Evolutionary conservation across 805 yeast species (phyloP).

Genomic region (Candida palmyrensis): DNA sequence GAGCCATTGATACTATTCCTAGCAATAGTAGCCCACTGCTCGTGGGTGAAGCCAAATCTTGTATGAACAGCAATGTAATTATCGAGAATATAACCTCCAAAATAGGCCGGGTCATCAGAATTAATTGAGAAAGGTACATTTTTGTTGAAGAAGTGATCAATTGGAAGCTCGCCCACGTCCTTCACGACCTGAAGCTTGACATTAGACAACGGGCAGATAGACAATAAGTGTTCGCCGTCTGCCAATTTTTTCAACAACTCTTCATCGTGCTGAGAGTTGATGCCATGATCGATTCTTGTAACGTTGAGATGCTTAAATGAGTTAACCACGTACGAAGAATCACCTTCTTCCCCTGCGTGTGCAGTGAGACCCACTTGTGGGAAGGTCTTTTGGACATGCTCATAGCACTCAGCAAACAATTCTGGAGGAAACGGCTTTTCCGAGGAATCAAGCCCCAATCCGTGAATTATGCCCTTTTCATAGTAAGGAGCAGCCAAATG

Average conservation of each 20-base stretch:
- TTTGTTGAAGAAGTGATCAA: slow-evolving; percentile 52
- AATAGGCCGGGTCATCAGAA: slow-evolving; percentile 78
- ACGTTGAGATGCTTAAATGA: slow-evolving; percentile 57
- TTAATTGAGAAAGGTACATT: slow-evolving; percentile 71
- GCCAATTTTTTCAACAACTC: slow-evolving; percentile 56
- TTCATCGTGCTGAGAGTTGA: slow-evolving; percentile 54
- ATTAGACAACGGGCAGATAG: slow-evolving; percentile 77
- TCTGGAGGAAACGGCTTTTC: slow-evolving; percentile 77
- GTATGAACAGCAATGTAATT: slow-evolving; percentile 65
- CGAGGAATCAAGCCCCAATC: slow-evolving; percentile 77
- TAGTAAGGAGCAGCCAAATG: slow-evolving; percentile 48
- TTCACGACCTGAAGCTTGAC: slow-evolving; percentile 70
- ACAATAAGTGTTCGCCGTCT: slow-evolving; percentile 48
- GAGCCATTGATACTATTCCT: slow-evolving; percentile 66
- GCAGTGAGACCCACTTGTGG: slow-evolving; percentile 66
- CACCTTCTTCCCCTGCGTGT: slow-evolving; percentile 90
- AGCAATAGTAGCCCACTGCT: slow-evolving; percentile 62
- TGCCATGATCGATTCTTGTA: slow-evolving; percentile 78
- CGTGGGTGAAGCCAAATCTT: slow-evolving; percentile 53
- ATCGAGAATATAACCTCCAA: slow-evolving; percentile 80
- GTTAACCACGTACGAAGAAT: slow-evolving; percentile 56
- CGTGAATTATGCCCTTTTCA: slow-evolving; percentile 57
- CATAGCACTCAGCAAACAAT: slow-evolving; percentile 60
- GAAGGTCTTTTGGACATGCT: slow-evolving; percentile 39
- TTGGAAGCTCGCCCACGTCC: slow-evolving; percentile 63